A percentile compares a stretch with the other conserved stretches of the same genome.
These are phyloP conservation scores for Gynostemma pentaphyllum DNA, from an alignment of 306 rosid genomes.

Conservation along the genomic window DNA sequence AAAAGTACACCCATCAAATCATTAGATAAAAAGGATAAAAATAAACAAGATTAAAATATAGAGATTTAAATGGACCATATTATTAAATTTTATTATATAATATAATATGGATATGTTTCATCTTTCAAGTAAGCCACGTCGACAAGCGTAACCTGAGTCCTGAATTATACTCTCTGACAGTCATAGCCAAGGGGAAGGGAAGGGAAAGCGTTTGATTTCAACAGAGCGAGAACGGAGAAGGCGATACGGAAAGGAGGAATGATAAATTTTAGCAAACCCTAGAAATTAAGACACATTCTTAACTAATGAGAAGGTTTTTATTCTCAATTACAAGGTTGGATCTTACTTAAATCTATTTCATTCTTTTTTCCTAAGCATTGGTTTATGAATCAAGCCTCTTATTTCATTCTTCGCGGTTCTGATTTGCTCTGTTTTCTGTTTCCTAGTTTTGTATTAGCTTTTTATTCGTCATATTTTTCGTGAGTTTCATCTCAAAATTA, in stretches of 20 bases:
- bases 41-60: too few species aligned
- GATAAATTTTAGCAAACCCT: not conserved
- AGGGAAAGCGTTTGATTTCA: not conserved
- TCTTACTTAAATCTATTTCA: not conserved
- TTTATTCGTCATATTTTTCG: too few species aligned
- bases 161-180: too few species aligned
- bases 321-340: not conserved
- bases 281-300: not conserved
- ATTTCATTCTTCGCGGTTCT: not conserved
- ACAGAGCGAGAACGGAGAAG: not conserved
- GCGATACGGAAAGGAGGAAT: not conserved
- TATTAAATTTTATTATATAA: too few species aligned
- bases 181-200: too few species aligned
- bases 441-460: not conserved
- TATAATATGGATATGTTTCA: too few species aligned
- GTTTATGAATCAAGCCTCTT: not conserved
- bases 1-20: too few species aligned
- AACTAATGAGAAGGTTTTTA: not conserved
- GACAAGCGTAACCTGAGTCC: too few species aligned
- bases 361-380: not conserved
- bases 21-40: too few species aligned
- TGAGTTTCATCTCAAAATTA: too few species aligned
- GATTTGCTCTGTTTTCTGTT: not conserved
- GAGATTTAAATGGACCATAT: too few species aligned
- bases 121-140: too few species aligned